Evolutionary conservation across 2,329 filamentous ascomycete genomes (phyloP).

Genomic region (Basipetospora sp.): DNA sequence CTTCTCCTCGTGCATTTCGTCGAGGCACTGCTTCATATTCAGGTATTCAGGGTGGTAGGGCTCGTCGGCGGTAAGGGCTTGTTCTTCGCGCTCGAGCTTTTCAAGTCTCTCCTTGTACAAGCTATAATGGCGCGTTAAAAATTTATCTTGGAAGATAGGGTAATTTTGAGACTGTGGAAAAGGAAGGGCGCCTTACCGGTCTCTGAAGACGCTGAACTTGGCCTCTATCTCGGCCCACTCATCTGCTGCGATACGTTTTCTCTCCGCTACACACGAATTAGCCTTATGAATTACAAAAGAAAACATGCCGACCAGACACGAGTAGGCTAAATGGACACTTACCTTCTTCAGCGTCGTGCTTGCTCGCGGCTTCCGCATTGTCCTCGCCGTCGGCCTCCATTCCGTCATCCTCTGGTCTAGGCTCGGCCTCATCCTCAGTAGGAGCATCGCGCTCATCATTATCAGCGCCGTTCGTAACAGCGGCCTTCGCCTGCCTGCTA

Average conservation of each 20-base stretch:
- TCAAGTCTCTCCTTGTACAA: conserved; percentile 80
- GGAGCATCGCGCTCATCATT: conserved; percentile 13
- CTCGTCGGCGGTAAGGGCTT: conserved; percentile 40
- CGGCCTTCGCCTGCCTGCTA: conserved; percentile 22
- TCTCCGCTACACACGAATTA: conserved; percentile 58
- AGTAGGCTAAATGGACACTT: background rate
- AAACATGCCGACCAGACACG: too few species aligned
- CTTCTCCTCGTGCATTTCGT: conserved; percentile 69
- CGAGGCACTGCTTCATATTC: conserved; percentile 75
- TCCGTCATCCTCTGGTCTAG: conserved; percentile 13
- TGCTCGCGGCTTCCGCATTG: conserved; percentile 42
- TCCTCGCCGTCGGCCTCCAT: conserved; percentile 29
- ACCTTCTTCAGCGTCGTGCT: conserved; percentile 30
- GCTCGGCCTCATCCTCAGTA: conserved; percentile 10
- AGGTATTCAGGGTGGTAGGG: conserved; percentile 85
- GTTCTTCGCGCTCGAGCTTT: conserved; percentile 58
- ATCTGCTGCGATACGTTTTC: conserved; percentile 66
- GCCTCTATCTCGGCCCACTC: conserved; percentile 69
- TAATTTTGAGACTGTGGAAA: too few species aligned
- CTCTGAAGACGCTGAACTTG: conserved; percentile 75
- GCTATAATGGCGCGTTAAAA: conserved; percentile 32
- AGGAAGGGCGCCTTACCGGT: conserved; percentile 39
- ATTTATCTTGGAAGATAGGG: too few species aligned
- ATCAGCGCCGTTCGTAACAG: conserved; percentile 10
- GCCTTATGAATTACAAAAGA: too few species aligned